Percentiles rank a stretch among this genome's conserved stretches.
Conservation (phyloP, 345 rosid species). For the Anastatica hierochuntica region DNA sequence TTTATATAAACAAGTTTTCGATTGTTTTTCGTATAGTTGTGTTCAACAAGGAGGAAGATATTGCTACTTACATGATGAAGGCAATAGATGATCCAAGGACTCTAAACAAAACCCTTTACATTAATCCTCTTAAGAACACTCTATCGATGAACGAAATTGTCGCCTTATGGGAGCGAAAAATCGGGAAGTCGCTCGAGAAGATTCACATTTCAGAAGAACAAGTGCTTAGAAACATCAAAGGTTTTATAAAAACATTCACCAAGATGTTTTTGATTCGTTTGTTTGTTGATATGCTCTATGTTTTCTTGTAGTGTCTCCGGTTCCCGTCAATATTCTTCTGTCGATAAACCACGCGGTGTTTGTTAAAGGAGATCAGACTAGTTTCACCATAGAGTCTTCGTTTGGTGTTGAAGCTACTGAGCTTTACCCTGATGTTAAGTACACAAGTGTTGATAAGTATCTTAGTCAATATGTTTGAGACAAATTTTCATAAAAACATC, state of each 20-base stretch:
- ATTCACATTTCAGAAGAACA: conserved; percentile 41
- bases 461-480: conserved; percentile 43
- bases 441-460: conserved; percentile 56
- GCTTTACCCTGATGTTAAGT: conserved; percentile 70
- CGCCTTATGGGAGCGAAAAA: conserved; percentile 57
- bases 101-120: conserved; percentile 45
- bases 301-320: conserved; percentile 37
- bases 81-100: conserved; percentile 57
- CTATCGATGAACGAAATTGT: conserved; percentile 50
- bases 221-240: conserved; percentile 44
- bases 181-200: conserved; percentile 51
- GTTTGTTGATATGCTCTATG: not conserved
- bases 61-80: conserved; percentile 41
- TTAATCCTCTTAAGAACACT: conserved; percentile 46
- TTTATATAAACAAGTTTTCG: too few relatives aligned
- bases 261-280: not conserved
- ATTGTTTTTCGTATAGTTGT: conserved; percentile 29
- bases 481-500: not conserved
- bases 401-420: conserved; percentile 71
- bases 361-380: conserved; percentile 64
- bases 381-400: conserved; percentile 52
- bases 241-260: conserved; percentile 15
- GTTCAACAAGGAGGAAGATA: conserved; percentile 48
- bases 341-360: conserved; percentile 47
- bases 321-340: conserved; percentile 37